Conservation (phyloP, 2,329 filamentous ascomycete genomes). For the Colletotrichum abscissum region DNA sequence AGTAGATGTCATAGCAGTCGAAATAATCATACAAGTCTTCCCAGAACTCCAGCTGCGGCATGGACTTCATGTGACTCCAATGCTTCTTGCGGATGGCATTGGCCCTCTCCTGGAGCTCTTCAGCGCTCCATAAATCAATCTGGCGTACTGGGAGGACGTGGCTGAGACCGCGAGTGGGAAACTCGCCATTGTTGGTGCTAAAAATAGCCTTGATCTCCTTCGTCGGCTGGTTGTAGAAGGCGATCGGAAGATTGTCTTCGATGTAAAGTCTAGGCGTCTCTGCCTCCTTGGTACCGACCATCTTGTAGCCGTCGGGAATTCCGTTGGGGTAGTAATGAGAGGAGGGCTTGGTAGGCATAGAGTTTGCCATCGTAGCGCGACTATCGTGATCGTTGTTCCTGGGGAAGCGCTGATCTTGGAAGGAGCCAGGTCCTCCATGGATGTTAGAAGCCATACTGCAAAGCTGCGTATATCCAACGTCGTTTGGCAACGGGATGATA, state of each 20-base stretch:
- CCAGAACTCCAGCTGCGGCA: constrained; percentile 47
- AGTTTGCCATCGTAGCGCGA: neutral
- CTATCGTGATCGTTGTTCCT: neutral
- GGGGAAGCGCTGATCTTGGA: neutral
- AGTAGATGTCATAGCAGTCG: constrained; percentile 59
- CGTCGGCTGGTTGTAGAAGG: constrained; percentile 51
- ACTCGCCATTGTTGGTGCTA: constrained; percentile 49
- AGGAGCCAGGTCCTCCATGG: neutral
- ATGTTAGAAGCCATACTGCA: constrained; percentile 15
- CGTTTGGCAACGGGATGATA: neutral
- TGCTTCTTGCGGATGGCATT: constrained; percentile 51
- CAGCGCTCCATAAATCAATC: constrained; percentile 51
- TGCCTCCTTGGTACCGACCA: constrained; percentile 42
- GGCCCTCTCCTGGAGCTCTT: constrained; percentile 51
- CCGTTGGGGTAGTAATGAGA: constrained; percentile 49
- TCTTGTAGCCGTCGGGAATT: constrained; percentile 48
- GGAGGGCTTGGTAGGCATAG: neutral
- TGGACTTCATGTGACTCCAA: constrained; percentile 48
- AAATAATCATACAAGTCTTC: constrained; percentile 60
- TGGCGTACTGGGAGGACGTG: constrained; percentile 43
- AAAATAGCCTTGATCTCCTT: constrained; percentile 48
- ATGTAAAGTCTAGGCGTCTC: constrained; percentile 44
- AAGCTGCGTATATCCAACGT: neutral
- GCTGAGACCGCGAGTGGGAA: constrained; percentile 43
- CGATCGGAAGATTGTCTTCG: constrained; percentile 48